Conservation (phyloP, 1,284 basidiomycete genomes). For the Omphalotus olearius region DNA sequence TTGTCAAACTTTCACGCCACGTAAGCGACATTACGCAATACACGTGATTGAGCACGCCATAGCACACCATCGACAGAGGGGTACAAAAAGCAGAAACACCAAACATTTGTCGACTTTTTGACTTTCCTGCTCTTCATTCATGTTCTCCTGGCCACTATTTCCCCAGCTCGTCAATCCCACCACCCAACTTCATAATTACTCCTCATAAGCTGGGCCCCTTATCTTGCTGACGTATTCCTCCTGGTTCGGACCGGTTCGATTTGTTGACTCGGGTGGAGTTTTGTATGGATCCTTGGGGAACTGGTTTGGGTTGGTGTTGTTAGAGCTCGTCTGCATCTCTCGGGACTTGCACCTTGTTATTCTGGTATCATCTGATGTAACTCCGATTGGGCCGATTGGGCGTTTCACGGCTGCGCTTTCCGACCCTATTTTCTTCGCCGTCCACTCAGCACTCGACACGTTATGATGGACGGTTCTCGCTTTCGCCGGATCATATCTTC, state of each 20-base stretch:
- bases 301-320: no score
- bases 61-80: conserved; percentile 39
- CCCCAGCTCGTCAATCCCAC: no score
- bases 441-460: no score
- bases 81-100: conserved; percentile 18
- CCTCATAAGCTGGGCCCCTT: background rate
- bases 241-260: no score
- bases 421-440: no score
- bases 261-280: no score
- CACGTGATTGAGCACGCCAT: conserved; percentile 38
- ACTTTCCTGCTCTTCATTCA: background rate
- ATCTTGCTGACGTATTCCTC: background rate
- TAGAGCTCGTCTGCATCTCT: no score
- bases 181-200: background rate
- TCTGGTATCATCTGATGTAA: no score
- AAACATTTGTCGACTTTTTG: background rate
- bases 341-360: no score
- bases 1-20: background rate
- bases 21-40: background rate
- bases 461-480: background rate
- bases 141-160: background rate
- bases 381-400: no score
- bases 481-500: conserved; percentile 2
- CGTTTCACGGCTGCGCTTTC: no score
- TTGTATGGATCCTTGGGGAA: no score